phyloP scores from a whole-genome alignment of 176 grass and related monocot genomes.

The Juncus inflexus region DNA sequence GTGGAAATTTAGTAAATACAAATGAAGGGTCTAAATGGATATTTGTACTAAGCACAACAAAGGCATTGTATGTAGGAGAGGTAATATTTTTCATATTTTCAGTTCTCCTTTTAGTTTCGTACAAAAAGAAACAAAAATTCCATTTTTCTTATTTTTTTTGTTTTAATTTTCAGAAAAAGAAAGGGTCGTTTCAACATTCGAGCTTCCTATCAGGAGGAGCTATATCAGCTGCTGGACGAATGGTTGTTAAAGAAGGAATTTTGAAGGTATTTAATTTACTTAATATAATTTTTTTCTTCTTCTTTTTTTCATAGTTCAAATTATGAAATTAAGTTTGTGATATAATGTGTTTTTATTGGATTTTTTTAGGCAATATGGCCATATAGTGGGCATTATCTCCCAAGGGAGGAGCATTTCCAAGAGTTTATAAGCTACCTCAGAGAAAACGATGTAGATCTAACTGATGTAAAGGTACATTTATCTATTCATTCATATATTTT shows the following conservation, averaged over 20 bases:
- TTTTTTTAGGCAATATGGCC: constrained; percentile 82
- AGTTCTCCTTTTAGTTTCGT: constrained; percentile 1
- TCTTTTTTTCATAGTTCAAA: constrained; percentile 8
- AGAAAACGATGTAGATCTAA: constrained; percentile 49
- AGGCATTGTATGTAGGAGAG: constrained; percentile 71
- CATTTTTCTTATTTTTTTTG: too few relatives aligned
- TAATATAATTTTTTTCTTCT: background rate
- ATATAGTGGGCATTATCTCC: constrained; percentile 88
- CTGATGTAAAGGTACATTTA: constrained; percentile 53
- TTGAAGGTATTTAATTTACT: constrained; percentile 39
- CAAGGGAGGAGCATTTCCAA: constrained; percentile 78
- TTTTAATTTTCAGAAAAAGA: constrained; percentile 65
- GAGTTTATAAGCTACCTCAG: constrained; percentile 61
- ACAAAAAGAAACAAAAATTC: background rate
- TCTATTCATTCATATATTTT: background rate
- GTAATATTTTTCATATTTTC: constrained; percentile 38
- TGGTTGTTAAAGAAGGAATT: constrained; percentile 78
- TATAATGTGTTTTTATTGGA: background rate
- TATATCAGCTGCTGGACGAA: constrained; percentile 73
- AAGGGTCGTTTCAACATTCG: constrained; percentile 89
- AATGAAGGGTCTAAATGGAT: constrained; percentile 81
- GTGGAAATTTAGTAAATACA: constrained; percentile 48
- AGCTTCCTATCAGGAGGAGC: constrained; percentile 83
- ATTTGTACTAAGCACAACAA: constrained; percentile 77
- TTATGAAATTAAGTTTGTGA: constrained; percentile 16